Percentiles rank a stretch among this genome's conserved stretches.
Conservation (phyloP, 257 asterid genomes). For the Fraxinus excelsior region DNA sequence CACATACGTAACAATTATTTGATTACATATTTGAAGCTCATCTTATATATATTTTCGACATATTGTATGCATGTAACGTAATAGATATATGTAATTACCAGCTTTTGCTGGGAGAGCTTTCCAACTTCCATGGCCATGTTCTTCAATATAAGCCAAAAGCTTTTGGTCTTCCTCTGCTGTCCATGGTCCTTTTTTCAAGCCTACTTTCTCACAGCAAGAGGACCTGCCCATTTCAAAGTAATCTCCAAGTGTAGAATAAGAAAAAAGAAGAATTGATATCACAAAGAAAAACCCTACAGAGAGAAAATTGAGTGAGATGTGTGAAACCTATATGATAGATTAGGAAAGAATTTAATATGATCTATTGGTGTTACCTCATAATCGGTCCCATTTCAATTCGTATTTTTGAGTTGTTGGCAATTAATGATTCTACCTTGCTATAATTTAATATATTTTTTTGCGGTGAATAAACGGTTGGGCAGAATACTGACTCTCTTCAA, state of each 20-base stretch:
- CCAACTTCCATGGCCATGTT: slow-evolving; percentile 52
- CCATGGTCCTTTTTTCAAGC: slow-evolving; percentile 50
- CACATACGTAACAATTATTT: too few species aligned
- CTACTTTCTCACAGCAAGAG: slow-evolving; percentile 29
- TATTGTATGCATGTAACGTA: background rate
- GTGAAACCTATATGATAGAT: background rate
- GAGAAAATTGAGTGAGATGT: background rate
- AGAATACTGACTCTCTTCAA: too few species aligned
- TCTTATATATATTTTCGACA: background rate
- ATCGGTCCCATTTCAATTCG: too few species aligned
- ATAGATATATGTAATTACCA: background rate
- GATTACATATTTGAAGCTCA: background rate
- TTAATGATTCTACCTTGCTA: rapidly evolving
- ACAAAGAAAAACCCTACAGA: background rate
- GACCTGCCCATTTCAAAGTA: slow-evolving; percentile 33
- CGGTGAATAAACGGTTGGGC: too few species aligned
- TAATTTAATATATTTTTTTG: too few species aligned
- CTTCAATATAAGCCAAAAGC: slow-evolving; percentile 31
- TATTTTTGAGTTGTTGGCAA: too few species aligned
- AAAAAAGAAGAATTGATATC: background rate
- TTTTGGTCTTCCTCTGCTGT: slow-evolving; percentile 42
- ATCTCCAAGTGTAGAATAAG: background rate
- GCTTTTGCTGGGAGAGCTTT: slow-evolving; percentile 44
- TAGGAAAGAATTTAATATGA: background rate
- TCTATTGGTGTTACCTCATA: too few species aligned